Evolutionary conservation across 768 basidiomycete species (phyloP).

Genomic region (Amanita thiersii): DNA sequence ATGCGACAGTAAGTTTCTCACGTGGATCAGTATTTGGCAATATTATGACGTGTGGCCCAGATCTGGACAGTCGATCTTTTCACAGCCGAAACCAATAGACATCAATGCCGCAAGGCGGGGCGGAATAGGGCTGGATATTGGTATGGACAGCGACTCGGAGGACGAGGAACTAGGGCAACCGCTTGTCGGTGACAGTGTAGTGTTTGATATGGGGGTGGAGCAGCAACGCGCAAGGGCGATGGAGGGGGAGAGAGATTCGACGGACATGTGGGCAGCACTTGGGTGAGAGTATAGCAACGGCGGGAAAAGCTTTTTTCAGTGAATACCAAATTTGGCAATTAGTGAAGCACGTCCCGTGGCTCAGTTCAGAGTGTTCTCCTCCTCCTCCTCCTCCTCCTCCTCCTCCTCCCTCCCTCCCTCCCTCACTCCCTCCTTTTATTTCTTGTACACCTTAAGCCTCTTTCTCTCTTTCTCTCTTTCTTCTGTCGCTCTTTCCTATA

Average conservation of each 20-base stretch:
- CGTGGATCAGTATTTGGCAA: constrained; percentile 9
- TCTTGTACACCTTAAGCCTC: constrained; percentile 1
- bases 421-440: neutral
- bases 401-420: neutral
- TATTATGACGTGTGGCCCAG: constrained; percentile 26
- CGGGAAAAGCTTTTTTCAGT: neutral
- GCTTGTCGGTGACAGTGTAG: constrained; percentile 47
- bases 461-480: neutral
- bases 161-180: constrained; percentile 54
- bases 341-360: neutral
- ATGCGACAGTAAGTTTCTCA: constrained; percentile 74
- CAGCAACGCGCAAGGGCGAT: constrained; percentile 20
- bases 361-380: neutral
- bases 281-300: constrained; percentile 25
- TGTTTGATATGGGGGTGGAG: constrained; percentile 52
- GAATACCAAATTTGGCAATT: neutral
- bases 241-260: constrained; percentile 46
- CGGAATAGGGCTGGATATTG: constrained; percentile 64
- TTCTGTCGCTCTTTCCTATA: constrained; percentile 3
- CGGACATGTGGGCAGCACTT: constrained; percentile 68
- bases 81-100: constrained; percentile 80
- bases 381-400: neutral
- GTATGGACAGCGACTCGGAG: constrained; percentile 58
- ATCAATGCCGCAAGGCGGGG: constrained; percentile 63
- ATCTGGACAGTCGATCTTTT: constrained; percentile 85